phyloP scores from a whole-genome alignment of 2,329 filamentous ascomycete species.

The Lachnellula arida region DNA sequence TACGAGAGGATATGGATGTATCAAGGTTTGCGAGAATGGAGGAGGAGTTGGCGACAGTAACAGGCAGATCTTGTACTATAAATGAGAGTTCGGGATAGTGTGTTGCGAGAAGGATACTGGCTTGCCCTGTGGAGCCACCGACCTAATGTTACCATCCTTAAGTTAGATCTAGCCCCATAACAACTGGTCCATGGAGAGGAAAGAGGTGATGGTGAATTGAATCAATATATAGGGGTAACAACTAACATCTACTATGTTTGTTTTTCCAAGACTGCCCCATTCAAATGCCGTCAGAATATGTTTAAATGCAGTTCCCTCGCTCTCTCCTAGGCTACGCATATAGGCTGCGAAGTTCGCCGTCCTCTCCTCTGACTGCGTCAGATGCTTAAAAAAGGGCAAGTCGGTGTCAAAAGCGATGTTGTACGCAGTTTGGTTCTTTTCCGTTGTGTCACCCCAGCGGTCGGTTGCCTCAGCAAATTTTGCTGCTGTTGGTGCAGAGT shows the following conservation, averaged over 20 bases:
- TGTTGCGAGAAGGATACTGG: conserved; percentile 31
- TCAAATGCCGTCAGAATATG: conserved; percentile 37
- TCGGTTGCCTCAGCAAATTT: conserved; percentile 26
- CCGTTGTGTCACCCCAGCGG: conserved; percentile 25
- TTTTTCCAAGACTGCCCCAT: conserved; percentile 33
- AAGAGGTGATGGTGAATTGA: too few relatives aligned
- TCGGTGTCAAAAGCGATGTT: conserved; percentile 20
- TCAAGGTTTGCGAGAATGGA: conserved; percentile 4
- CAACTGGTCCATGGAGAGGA: too few relatives aligned
- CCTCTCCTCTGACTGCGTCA: conserved; percentile 22
- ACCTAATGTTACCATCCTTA: too few relatives aligned
- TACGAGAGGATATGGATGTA: conserved; percentile 6
- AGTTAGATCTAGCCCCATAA: too few relatives aligned
- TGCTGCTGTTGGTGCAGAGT: conserved; percentile 25
- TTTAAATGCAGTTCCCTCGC: conserved; percentile 28
- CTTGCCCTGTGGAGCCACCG: conserved; percentile 34
- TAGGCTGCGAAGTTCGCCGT: conserved; percentile 29
- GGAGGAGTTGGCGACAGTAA: conserved; percentile 11
- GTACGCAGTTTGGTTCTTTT: conserved; percentile 23
- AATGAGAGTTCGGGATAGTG: conserved; percentile 30
- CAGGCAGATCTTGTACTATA: conserved; percentile 30
- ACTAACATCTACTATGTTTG: conserved; percentile 33
- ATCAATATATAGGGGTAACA: too few relatives aligned
- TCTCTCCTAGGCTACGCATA: conserved; percentile 32
- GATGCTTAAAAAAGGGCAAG: conserved; percentile 31